phyloP scores from a whole-genome alignment of 108 stramenopile genomes.

The Discostella pseudostelligera region DNA sequence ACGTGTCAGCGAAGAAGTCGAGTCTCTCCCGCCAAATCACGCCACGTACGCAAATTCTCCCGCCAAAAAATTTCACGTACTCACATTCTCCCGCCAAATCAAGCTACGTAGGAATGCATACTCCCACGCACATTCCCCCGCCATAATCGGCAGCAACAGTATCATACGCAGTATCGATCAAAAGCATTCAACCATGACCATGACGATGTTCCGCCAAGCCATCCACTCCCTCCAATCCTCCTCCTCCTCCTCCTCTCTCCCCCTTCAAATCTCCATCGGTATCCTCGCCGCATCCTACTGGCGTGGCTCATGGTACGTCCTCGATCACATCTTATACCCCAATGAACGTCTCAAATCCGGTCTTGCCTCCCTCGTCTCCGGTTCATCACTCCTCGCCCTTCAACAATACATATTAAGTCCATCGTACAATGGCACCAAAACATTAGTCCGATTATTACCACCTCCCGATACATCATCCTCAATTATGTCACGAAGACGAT shows the following conservation, averaged over 20 bases:
- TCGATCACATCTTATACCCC: slow-evolving; percentile 70
- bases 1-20: no score
- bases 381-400: slow-evolving; percentile 37
- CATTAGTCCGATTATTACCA: slow-evolving; percentile 12
- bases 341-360: slow-evolving; percentile 40
- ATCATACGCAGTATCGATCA: no score
- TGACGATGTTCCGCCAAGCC: not conserved
- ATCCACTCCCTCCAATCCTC: not conserved
- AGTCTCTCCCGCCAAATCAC: no score
- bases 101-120: no score
- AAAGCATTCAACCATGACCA: no score
- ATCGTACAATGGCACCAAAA: slow-evolving; percentile 33
- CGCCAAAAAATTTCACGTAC: no score
- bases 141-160: no score
- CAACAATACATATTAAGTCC: slow-evolving; percentile 50
- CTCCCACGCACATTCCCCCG: no score
- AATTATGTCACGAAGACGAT: slow-evolving; percentile 6
- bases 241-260: slow-evolving; percentile 10
- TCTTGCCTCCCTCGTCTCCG: slow-evolving; percentile 33
- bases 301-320: slow-evolving; percentile 71
- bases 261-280: slow-evolving; percentile 35
- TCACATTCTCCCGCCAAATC: no score
- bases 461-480: slow-evolving; percentile 15
- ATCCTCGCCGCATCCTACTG: slow-evolving; percentile 46
- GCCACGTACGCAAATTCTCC: no score